These are phyloP conservation scores for Alopecurus myosuroides DNA, from an alignment of 176 grass and related monocot species.

Conservation along the genomic window DNA sequence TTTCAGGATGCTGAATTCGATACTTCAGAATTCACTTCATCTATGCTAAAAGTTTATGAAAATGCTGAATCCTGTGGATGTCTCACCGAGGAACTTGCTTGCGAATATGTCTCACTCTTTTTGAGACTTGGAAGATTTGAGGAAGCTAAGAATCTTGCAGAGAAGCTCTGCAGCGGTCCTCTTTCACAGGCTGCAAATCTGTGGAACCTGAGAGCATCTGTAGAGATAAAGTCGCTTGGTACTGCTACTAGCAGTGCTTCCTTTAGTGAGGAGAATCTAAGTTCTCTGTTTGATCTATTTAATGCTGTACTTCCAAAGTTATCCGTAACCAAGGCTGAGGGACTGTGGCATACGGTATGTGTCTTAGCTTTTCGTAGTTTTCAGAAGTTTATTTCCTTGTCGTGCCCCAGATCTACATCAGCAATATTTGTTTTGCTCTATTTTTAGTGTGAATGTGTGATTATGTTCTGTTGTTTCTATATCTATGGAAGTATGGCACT, in stretches of 20 bases:
- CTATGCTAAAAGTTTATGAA: conserved; percentile 63
- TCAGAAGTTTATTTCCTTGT: not conserved
- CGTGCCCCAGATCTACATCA: not conserved
- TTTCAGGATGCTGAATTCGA: conserved; percentile 40
- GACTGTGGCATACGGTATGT: conserved; percentile 81
- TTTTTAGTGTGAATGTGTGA: not conserved
- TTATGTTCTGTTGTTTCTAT: not conserved
- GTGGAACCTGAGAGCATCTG: conserved; percentile 64
- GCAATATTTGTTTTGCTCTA: not conserved
- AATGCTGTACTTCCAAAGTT: conserved; percentile 45
- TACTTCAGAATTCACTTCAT: conserved; percentile 45
- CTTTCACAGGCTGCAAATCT: conserved; percentile 58
- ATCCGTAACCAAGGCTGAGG: conserved; percentile 52
- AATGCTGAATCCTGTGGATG: conserved; percentile 59
- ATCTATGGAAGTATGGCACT: not conserved
- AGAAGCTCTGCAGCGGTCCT: conserved; percentile 58
- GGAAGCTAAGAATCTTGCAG: conserved; percentile 68
- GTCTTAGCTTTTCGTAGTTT: not conserved
- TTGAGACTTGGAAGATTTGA: conserved; percentile 61
- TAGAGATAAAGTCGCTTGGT: conserved; percentile 60
- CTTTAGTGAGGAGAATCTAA: conserved; percentile 48
- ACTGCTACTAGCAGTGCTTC: conserved; percentile 36
- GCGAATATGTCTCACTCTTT: conserved; percentile 58
- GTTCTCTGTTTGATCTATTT: conserved; percentile 60
- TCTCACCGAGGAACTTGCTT: conserved; percentile 67